Conservation (phyloP, 208 protist genomes). For the Sergeia podlipaevii region DNA sequence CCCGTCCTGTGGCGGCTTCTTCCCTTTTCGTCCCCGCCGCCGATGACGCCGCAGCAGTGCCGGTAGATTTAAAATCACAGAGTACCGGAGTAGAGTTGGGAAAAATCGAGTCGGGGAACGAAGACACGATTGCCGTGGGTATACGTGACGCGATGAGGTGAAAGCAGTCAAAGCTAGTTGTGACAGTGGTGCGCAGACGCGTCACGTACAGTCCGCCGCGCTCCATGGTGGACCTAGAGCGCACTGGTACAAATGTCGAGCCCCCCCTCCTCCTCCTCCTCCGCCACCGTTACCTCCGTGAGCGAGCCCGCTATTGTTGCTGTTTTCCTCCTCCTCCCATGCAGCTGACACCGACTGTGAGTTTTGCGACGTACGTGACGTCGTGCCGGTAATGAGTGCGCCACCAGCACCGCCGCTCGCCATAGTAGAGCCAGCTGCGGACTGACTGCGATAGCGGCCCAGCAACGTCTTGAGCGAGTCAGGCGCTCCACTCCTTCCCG, state of each 20-base stretch:
- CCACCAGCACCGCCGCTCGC: not conserved
- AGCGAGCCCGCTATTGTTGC: not conserved
- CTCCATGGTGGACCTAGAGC: not conserved
- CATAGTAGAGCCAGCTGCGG: not conserved
- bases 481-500: not conserved
- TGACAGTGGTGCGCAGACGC: slow-evolving; percentile 24
- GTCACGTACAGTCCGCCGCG: slow-evolving; percentile 17
- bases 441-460: slow-evolving; percentile 3
- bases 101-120: slow-evolving; percentile 22
- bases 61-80: slow-evolving; percentile 22
- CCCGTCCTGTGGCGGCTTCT: too few species aligned
- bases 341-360: not conserved
- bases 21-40: too few species aligned
- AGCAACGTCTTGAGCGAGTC: slow-evolving; percentile 7
- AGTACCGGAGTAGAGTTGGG: slow-evolving; percentile 20
- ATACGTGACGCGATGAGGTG: slow-evolving; percentile 28
- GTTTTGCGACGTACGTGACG: not conserved
- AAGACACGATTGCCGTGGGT: slow-evolving; percentile 19
- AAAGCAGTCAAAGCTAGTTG: slow-evolving; percentile 46
- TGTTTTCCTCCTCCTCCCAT: not conserved
- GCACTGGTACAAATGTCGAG: too few species aligned
- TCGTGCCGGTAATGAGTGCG: not conserved
- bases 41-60: slow-evolving; percentile 14
- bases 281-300: not conserved
- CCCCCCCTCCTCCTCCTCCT: not conserved